Conservation (phyloP, 1,139 yeast species). For the Hemisphaericaspora xylofermentans region DNA sequence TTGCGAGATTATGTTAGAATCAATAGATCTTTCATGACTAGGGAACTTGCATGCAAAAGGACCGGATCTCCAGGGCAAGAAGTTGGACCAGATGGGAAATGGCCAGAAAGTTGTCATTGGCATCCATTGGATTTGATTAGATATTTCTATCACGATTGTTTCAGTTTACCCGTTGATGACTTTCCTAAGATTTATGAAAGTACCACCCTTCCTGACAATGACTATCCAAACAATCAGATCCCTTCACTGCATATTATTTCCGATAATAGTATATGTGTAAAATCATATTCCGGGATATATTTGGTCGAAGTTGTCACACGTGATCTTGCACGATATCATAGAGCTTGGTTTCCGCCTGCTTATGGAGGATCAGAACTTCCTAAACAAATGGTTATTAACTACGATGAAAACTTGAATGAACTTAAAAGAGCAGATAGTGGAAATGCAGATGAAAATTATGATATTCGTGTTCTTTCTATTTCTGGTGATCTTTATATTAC, state of each 20-base stretch:
- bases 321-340: slow-evolving; percentile 62
- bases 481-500: slow-evolving; percentile 38
- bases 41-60: slow-evolving; percentile 61
- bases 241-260: slow-evolving; percentile 30
- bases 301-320: slow-evolving; percentile 64
- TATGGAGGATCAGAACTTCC: slow-evolving; percentile 64
- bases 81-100: slow-evolving; percentile 59
- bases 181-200: slow-evolving; percentile 33
- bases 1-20: slow-evolving; percentile 77
- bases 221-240: slow-evolving; percentile 20
- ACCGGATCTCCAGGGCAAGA: slow-evolving; percentile 35
- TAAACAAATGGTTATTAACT: slow-evolving; percentile 48
- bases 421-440: slow-evolving; percentile 35
- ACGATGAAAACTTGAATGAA: slow-evolving; percentile 27
- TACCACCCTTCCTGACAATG: slow-evolving; percentile 20
- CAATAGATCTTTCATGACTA: slow-evolving; percentile 78
- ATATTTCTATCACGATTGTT: slow-evolving; percentile 78
- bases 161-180: slow-evolving; percentile 65
- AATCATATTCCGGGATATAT: slow-evolving; percentile 65
- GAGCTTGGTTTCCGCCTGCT: slow-evolving; percentile 57
- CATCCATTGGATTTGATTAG: slow-evolving; percentile 75
- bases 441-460: slow-evolving; percentile 37
- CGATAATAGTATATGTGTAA: slow-evolving; percentile 45
- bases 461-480: slow-evolving; percentile 48
- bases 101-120: slow-evolving; percentile 68